These are phyloP conservation scores for Polytrichum formosum DNA, from an alignment of 225 moss, liverwort and hornwort species.

Conservation along the genomic window DNA sequence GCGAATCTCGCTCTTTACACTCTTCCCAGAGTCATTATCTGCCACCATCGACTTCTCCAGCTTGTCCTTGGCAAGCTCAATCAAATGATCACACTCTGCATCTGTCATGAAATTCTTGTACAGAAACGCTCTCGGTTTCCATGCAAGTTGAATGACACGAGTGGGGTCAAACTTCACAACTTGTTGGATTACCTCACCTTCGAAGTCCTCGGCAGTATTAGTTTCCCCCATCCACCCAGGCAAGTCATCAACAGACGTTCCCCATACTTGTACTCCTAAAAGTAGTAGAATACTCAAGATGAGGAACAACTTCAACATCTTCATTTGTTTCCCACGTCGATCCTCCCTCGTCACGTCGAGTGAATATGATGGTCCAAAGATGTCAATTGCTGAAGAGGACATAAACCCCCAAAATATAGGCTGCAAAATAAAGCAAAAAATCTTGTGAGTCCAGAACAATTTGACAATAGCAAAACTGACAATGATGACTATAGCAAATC, in stretches of 20 bases:
- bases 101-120: constrained; percentile 81
- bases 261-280: constrained; percentile 25
- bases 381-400: no score
- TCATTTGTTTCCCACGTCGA: no score
- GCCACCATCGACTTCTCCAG: constrained; percentile 99
- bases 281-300: neutral
- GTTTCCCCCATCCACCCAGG: constrained; percentile 62
- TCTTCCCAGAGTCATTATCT: constrained; percentile 96
- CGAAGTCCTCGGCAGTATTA: constrained; percentile 22
- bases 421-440: no score
- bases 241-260: constrained; percentile 48
- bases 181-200: constrained; percentile 28
- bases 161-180: constrained; percentile 28
- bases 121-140: constrained; percentile 72
- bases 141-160: constrained; percentile 47
- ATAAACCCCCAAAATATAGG: no score
- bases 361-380: no score
- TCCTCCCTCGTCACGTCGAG: no score
- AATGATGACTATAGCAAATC: no score
- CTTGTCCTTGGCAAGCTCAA: constrained; percentile 75
- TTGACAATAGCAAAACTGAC: no score
- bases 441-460: no score
- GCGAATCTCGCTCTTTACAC: constrained; percentile 89
- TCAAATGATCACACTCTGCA: constrained; percentile 88
- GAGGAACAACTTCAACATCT: no score